Conservation (phyloP, 192 early-diverging fungal genomes). For the Rhizophagus clarus region DNA sequence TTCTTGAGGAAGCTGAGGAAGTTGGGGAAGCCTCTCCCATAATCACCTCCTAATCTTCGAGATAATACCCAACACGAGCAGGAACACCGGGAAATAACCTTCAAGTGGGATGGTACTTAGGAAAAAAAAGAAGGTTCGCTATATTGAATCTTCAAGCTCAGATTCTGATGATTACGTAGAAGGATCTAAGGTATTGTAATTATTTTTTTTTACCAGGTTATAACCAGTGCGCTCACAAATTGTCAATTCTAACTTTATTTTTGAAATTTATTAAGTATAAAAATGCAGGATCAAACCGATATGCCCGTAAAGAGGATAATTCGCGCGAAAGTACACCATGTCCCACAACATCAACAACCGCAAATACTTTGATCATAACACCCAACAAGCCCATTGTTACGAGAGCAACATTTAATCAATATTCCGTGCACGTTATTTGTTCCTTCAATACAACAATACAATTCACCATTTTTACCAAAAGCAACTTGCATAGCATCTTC, state of each 20-base stretch:
- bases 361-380: constrained; percentile 11
- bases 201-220: neutral
- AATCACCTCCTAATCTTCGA: too few species aligned
- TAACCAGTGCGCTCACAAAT: too few species aligned
- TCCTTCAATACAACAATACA: too few species aligned
- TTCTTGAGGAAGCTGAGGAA: too few species aligned
- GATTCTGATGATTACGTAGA: neutral
- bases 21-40: too few species aligned
- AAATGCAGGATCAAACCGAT: neutral
- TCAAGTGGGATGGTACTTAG: neutral
- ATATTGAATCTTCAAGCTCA: constrained; percentile 14
- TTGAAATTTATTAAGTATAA: neutral
- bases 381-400: too few species aligned
- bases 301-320: neutral
- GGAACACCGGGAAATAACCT: too few species aligned
- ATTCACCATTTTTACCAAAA: too few species aligned
- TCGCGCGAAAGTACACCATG: constrained; percentile 14
- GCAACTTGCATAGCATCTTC: too few species aligned
- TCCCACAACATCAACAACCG: constrained; percentile 2
- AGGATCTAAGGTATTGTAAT: neutral
- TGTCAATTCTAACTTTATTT: constrained; percentile 3
- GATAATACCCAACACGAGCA: too few species aligned
- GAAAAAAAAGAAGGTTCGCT: constrained; percentile 14
- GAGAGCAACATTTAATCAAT: too few species aligned
- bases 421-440: too few species aligned